Percentiles rank a stretch among this genome's conserved stretches.
Evolutionary conservation across 306 rosid genomes (phyloP).

Genomic region (Castanospermum australe): DNA sequence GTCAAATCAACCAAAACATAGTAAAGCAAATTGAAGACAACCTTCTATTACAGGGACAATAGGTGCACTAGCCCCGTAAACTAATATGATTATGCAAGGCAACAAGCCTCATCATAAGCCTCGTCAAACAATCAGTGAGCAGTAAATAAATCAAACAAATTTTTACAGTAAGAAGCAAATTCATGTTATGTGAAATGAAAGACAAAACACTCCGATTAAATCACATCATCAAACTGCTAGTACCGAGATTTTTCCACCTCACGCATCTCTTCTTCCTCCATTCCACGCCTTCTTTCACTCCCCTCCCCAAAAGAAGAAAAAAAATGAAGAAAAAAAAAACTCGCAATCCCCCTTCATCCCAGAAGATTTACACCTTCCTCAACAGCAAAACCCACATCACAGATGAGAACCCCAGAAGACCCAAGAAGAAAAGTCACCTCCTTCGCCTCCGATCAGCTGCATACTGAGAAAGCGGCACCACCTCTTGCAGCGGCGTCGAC

Average conservation of each 20-base stretch:
- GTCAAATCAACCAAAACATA: neutral
- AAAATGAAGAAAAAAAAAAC: too few relatives aligned
- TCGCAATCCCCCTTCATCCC: too few relatives aligned
- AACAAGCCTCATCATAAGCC: neutral
- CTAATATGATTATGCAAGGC: neutral
- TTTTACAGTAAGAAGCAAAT: neutral
- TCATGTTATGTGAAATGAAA: neutral
- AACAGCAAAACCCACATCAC: neutral
- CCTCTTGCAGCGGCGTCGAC: conserved; percentile 87
- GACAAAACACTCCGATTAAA: neutral
- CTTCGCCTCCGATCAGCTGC: conserved; percentile 73
- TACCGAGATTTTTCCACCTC: neutral
- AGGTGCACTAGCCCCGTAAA: neutral
- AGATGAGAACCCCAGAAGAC: neutral
- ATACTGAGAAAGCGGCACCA: conserved; percentile 81
- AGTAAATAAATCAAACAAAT: neutral
- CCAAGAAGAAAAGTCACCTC: conserved; percentile 37
- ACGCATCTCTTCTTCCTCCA: neutral
- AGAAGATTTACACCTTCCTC: neutral
- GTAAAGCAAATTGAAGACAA: neutral
- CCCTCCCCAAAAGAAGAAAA: neutral
- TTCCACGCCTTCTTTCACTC: neutral
- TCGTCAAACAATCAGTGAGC: neutral
- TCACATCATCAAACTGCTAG: conserved; percentile 2
- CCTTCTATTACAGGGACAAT: neutral